These are phyloP conservation scores for Ceratobasidium sp. DNA, from an alignment of 1,284 basidiomycete species.

Conservation along the genomic window DNA sequence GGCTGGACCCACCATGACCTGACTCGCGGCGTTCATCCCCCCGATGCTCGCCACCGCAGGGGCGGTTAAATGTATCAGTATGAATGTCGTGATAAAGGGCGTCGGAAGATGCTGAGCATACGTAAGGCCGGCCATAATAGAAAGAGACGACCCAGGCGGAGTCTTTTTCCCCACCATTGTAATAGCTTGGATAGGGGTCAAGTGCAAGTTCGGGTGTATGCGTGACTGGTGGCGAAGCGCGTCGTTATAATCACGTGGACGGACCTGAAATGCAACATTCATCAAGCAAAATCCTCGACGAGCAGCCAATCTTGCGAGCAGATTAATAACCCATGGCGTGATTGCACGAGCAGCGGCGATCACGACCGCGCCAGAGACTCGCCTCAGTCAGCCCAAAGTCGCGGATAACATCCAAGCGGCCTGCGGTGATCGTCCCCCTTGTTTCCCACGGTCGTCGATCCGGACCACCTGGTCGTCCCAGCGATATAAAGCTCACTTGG, in stretches of 20 bases:
- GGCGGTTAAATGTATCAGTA: conserved; percentile 76
- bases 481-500: conserved; percentile 13
- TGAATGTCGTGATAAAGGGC: conserved; percentile 73
- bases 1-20: conserved; percentile 69
- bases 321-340: conserved; percentile 4
- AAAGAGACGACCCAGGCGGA: neutral
- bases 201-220: neutral
- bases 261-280: neutral
- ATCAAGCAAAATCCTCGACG: neutral
- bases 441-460: conserved; percentile 42
- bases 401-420: neutral
- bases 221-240: neutral
- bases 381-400: conserved; percentile 18
- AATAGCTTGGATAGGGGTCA: neutral
- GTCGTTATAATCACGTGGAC: neutral
- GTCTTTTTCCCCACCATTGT: neutral
- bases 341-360: conserved; percentile 15
- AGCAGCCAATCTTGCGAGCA: neutral
- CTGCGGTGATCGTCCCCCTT: neutral
- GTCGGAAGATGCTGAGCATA: conserved; percentile 68
- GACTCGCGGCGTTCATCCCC: conserved; percentile 73
- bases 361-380: conserved; percentile 16
- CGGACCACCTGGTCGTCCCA: neutral
- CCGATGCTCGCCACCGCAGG: conserved; percentile 76
- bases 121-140: conserved; percentile 56